These are phyloP conservation scores for Podaxis sp. DNA, from an alignment of 768 basidiomycete genomes.

Conservation along the genomic window DNA sequence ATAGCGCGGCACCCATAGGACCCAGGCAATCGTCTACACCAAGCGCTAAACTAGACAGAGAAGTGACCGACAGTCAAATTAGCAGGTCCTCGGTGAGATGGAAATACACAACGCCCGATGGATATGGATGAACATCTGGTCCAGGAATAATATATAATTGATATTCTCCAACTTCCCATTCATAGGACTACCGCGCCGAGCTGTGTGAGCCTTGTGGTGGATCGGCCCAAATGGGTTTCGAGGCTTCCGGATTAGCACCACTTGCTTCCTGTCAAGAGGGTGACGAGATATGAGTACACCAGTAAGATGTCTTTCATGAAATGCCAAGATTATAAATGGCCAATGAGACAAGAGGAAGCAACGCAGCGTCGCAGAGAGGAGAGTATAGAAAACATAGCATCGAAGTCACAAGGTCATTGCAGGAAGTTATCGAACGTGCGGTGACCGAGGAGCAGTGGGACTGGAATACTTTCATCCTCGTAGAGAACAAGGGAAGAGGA, in stretches of 20 bases:
- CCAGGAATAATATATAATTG: not conserved
- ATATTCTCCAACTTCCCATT: not conserved
- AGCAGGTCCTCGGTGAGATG: not conserved
- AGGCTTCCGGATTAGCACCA: conserved; percentile 33
- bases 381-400: conserved; percentile 1
- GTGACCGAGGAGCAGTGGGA: conserved; percentile 3
- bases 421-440: not conserved
- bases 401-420: not conserved
- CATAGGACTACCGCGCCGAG: not conserved
- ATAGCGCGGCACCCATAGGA: too few species aligned
- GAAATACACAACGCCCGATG: not conserved
- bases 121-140: not conserved
- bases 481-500: conserved; percentile 5
- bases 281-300: conserved; percentile 13
- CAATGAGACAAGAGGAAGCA: not conserved
- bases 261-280: conserved; percentile 24
- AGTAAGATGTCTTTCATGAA: conserved; percentile 5
- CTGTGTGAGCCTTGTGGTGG: conserved; percentile 9
- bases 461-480: conserved; percentile 8
- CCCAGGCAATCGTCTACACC: not conserved
- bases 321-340: conserved; percentile 9
- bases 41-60: not conserved
- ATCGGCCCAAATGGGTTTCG: conserved; percentile 46
- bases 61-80: not conserved
- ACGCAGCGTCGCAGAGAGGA: not conserved